These are phyloP conservation scores for Lichtheimia ornata DNA, from an alignment of 371 early-diverging fungal species.

Conservation along the genomic window DNA sequence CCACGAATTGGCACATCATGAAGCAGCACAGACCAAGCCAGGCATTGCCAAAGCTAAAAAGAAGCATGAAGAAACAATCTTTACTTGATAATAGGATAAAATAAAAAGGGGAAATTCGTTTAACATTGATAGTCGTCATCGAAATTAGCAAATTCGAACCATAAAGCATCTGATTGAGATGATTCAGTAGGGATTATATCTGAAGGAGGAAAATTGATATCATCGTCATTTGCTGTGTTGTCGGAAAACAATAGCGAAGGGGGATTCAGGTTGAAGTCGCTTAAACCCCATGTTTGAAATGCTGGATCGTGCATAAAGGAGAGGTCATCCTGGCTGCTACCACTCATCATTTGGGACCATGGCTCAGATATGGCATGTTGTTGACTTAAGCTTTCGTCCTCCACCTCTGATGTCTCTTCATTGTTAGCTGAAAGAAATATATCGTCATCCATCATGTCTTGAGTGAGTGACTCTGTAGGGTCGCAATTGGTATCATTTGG, in stretches of 20 bases:
- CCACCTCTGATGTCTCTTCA: neutral
- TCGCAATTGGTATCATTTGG: neutral
- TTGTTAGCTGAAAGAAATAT: neutral
- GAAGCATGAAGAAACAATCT: constrained; percentile 68
- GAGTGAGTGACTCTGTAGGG: too few relatives aligned
- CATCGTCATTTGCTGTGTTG: constrained; percentile 23
- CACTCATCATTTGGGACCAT: constrained; percentile 6
- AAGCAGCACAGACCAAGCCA: constrained; percentile 77
- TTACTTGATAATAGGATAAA: constrained; percentile 23
- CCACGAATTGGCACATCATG: constrained; percentile 85
- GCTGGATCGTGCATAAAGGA: constrained; percentile 6
- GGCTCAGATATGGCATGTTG: neutral
- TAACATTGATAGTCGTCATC: constrained; percentile 35
- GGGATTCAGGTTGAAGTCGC: constrained; percentile 19
- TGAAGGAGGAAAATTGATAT: constrained; percentile 7
- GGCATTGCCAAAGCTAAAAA: constrained; percentile 57
- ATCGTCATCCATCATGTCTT: neutral
- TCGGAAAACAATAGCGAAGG: constrained; percentile 33
- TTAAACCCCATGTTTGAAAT: constrained; percentile 22
- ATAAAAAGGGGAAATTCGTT: neutral
- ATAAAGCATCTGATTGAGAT: constrained; percentile 9
- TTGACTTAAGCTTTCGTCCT: neutral
- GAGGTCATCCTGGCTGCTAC: constrained; percentile 23
- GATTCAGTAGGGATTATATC: constrained; percentile 11
- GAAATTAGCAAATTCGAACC: constrained; percentile 48